Evolutionary conservation across 1,284 basidiomycete species (phyloP).

Genomic region (Pyrrhoderma lamaoense): DNA sequence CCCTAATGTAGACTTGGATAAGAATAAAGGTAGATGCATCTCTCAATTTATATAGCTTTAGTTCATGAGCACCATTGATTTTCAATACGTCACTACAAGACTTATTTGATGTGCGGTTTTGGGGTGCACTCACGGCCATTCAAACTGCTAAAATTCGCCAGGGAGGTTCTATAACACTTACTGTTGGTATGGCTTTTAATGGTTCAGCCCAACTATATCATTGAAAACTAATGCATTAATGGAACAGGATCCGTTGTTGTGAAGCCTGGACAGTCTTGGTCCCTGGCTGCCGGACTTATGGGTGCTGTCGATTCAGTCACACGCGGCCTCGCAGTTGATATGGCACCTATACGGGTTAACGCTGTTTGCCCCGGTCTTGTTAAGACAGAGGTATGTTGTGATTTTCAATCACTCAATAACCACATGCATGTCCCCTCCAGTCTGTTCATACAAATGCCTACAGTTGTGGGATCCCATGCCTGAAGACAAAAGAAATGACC

Average conservation of each 20-base stretch:
- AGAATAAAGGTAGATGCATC: constrained; percentile 9
- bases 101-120: constrained; percentile 21
- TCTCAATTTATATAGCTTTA: too few species aligned
- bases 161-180: constrained; percentile 19
- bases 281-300: constrained; percentile 18
- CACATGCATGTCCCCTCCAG: too few species aligned
- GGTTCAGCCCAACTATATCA: not conserved
- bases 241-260: constrained; percentile 15
- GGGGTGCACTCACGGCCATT: constrained; percentile 19
- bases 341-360: constrained; percentile 22
- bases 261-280: constrained; percentile 18
- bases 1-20: constrained; percentile 14
- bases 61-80: not conserved
- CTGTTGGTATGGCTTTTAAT: constrained; percentile 14
- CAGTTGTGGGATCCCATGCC: constrained; percentile 20
- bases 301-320: constrained; percentile 20
- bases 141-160: constrained; percentile 18
- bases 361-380: constrained; percentile 20
- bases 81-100: too few species aligned
- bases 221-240: not conserved
- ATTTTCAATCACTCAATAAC: not conserved
- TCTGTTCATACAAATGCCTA: not conserved
- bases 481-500: constrained; percentile 9
- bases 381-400: constrained; percentile 12
- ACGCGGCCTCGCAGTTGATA: constrained; percentile 21